These are phyloP conservation scores for Lecanosticta acicola DNA, from an alignment of 2,329 filamentous ascomycete genomes.

Conservation along the genomic window DNA sequence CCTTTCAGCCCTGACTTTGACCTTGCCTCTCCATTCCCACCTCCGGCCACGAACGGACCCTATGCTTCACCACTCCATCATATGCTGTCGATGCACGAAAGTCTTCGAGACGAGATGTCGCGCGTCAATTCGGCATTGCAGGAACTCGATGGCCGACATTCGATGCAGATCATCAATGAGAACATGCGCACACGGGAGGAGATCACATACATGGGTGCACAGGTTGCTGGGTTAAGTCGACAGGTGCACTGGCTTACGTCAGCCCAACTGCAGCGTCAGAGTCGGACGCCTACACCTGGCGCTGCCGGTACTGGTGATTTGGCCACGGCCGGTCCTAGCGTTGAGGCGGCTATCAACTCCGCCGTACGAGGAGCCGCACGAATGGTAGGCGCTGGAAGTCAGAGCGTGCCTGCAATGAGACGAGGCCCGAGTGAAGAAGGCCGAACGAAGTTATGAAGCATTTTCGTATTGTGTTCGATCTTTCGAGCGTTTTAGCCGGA, in stretches of 20 bases:
- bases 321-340: slow-evolving; percentile 18
- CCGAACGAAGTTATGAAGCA: slow-evolving; percentile 33
- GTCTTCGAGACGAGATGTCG: slow-evolving; percentile 54
- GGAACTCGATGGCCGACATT: slow-evolving; percentile 56
- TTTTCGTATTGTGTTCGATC: background rate
- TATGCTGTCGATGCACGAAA: slow-evolving; percentile 56
- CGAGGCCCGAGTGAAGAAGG: slow-evolving; percentile 33
- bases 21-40: slow-evolving; percentile 23
- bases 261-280: slow-evolving; percentile 46
- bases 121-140: slow-evolving; percentile 51
- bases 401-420: slow-evolving; percentile 17
- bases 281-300: slow-evolving; percentile 15
- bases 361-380: slow-evolving; percentile 29
- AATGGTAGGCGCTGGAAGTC: slow-evolving; percentile 19
- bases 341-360: slow-evolving; percentile 26
- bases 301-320: slow-evolving; percentile 6
- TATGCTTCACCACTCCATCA: slow-evolving; percentile 50
- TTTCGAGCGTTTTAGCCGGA: too few relatives aligned
- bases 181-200: slow-evolving; percentile 57
- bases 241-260: slow-evolving; percentile 60
- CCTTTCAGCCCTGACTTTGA: slow-evolving; percentile 26
- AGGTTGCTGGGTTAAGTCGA: slow-evolving; percentile 53
- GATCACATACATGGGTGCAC: slow-evolving; percentile 56
- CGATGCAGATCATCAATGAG: slow-evolving; percentile 59
- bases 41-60: slow-evolving; percentile 28